Percentiles rank a stretch among this genome's conserved stretches.
Evolutionary conservation across 495 filamentous ascomycete species (phyloP).

Genomic region (Aspergillus cristatus): DNA sequence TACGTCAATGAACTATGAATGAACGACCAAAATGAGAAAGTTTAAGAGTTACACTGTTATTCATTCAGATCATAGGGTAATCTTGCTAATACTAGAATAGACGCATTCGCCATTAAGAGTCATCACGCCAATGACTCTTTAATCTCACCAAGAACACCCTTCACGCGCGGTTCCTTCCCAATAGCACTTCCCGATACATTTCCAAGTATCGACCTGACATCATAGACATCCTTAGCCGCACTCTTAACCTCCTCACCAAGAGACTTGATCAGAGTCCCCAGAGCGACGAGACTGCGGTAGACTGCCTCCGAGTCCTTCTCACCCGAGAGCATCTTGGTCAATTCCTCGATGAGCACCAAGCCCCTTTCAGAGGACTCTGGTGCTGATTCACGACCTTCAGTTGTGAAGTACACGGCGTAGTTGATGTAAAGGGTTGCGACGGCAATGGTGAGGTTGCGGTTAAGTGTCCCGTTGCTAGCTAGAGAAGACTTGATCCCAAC

Average conservation of each 20-base stretch:
- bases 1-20: no score
- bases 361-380: conserved; percentile 47
- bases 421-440: conserved; percentile 79
- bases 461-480: conserved; percentile 42
- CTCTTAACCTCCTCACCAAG: conserved; percentile 38
- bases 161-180: conserved; percentile 42
- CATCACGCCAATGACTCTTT: conserved; percentile 19
- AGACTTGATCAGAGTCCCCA: conserved; percentile 57
- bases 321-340: conserved; percentile 49
- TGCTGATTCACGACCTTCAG: conserved; percentile 18
- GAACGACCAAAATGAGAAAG: not conserved
- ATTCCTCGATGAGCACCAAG: conserved; percentile 50
- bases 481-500: conserved; percentile 38
- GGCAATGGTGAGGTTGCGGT: conserved; percentile 75
- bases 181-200: conserved; percentile 25
- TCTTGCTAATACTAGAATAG: no score
- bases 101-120: conserved; percentile 13
- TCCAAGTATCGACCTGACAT: conserved; percentile 25
- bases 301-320: conserved; percentile 73
- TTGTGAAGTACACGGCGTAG: conserved; percentile 57
- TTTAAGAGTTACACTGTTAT: not conserved
- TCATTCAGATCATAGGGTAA: no score
- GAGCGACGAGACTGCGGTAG: conserved; percentile 72
- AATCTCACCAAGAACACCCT: conserved; percentile 40
- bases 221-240: conserved; percentile 43